A percentile compares a stretch with the other conserved stretches of the same genome.
These are phyloP conservation scores for Pisolithus microcarpus DNA, from an alignment of 768 basidiomycete species.

Conservation along the genomic window DNA sequence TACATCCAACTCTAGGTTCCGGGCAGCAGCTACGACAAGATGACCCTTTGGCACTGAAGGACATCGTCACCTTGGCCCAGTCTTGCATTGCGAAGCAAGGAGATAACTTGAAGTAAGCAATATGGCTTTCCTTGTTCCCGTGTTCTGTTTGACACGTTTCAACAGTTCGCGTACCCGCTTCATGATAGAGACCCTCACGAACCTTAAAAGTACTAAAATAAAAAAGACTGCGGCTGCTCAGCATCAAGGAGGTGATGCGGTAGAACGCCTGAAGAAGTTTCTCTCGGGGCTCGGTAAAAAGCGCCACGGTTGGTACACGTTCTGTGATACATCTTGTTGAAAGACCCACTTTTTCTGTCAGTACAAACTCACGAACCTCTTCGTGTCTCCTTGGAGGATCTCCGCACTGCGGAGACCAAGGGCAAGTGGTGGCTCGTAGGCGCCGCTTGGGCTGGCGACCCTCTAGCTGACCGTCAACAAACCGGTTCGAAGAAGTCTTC, in stretches of 20 bases:
- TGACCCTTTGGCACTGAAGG: conserved; percentile 86
- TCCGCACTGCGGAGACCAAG: conserved; percentile 73
- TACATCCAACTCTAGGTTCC: conserved; percentile 52
- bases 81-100: conserved; percentile 52
- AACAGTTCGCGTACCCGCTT: conserved; percentile 83
- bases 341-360: conserved; percentile 24
- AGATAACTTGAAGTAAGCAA: conserved; percentile 41
- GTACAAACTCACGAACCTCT: conserved; percentile 82
- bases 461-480: conserved; percentile 66
- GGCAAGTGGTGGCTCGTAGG: conserved; percentile 99
- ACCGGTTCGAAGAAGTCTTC: conserved; percentile 16
- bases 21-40: conserved; percentile 87
- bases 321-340: not conserved
- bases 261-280: conserved; percentile 86
- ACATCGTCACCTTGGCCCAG: conserved; percentile 82
- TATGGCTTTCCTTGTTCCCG: not conserved
- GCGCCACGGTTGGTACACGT: conserved; percentile 46
- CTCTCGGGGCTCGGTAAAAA: conserved; percentile 69
- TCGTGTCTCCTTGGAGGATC: conserved; percentile 77
- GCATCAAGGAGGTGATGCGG: conserved; percentile 67
- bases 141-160: conserved; percentile 1
- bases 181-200: conserved; percentile 90
- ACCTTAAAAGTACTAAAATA: conserved; percentile 87
- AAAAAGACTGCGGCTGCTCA: conserved; percentile 56
- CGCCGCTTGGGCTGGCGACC: conserved; percentile 92